Conservation (phyloP, 495 filamentous ascomycete species). For the Aspergillus ellipticus region DNA sequence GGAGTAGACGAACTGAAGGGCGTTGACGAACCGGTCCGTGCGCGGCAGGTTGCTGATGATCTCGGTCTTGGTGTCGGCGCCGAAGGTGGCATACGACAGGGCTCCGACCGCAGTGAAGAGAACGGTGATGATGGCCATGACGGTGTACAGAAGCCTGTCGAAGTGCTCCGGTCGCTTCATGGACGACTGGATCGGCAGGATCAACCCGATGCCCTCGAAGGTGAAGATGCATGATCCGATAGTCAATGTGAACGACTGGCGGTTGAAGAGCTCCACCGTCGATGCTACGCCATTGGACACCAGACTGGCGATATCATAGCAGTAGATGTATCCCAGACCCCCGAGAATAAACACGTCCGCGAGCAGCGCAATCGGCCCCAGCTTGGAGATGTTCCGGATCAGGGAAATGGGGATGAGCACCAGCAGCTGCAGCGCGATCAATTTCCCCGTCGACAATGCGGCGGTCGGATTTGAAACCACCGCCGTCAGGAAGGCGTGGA, state of each 20-base stretch:
- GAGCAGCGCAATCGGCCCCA: slow-evolving; percentile 74
- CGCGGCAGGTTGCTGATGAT: slow-evolving; percentile 89
- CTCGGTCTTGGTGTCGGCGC: slow-evolving; percentile 82
- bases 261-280: slow-evolving; percentile 78
- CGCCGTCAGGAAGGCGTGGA: slow-evolving; percentile 77
- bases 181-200: slow-evolving; percentile 90
- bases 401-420: slow-evolving; percentile 83
- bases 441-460: slow-evolving; percentile 65
- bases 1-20: slow-evolving; percentile 85
- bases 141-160: slow-evolving; percentile 68
- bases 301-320: slow-evolving; percentile 80
- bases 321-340: slow-evolving; percentile 83
- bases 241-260: slow-evolving; percentile 79
- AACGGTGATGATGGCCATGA: slow-evolving; percentile 85
- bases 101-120: slow-evolving; percentile 85
- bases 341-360: slow-evolving; percentile 87
- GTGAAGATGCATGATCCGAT: slow-evolving; percentile 96
- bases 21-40: slow-evolving; percentile 82
- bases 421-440: slow-evolving; percentile 83
- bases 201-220: slow-evolving; percentile 89
- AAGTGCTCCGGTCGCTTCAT: slow-evolving; percentile 84
- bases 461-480: slow-evolving; percentile 60
- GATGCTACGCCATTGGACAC: slow-evolving; percentile 62
- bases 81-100: slow-evolving; percentile 89
- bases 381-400: slow-evolving; percentile 85